Conservation (phyloP, 257 asterid genomes). For the Solanum virginianum region DNA sequence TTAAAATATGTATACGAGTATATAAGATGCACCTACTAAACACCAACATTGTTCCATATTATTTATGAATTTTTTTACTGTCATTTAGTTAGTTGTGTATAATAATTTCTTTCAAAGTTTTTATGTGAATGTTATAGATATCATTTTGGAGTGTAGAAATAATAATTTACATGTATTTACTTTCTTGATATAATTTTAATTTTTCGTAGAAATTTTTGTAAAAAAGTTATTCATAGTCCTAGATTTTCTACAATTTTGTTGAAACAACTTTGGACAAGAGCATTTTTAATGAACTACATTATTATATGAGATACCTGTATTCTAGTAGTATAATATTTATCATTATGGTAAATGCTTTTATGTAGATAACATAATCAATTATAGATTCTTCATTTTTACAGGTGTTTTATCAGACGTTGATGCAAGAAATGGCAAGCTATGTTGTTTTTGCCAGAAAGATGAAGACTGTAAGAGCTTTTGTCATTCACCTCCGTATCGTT, state of each 20-base stretch:
- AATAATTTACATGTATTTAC: background rate
- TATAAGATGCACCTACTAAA: background rate
- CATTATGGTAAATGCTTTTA: background rate
- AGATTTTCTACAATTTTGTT: background rate
- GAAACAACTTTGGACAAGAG: background rate
- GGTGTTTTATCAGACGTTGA: background rate
- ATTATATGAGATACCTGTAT: background rate
- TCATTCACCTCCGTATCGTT: background rate
- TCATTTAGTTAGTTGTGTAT: background rate
- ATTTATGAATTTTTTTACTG: background rate
- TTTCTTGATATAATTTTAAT: no score
- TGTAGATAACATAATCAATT: background rate
- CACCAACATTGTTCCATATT: background rate
- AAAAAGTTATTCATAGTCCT: background rate
- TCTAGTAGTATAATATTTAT: background rate
- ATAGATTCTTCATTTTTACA: background rate
- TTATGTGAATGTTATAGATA: background rate
- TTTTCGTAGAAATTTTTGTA: background rate
- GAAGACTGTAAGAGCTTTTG: background rate
- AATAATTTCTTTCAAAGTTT: background rate
- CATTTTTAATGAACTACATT: background rate
- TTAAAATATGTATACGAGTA: background rate
- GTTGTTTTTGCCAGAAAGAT: background rate
- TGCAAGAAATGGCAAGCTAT: background rate
- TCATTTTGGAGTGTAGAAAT: no score